Base-by-base conservation (phyloP, 805 yeast genomes). In the Metschnikowia colocasiae region DNA sequence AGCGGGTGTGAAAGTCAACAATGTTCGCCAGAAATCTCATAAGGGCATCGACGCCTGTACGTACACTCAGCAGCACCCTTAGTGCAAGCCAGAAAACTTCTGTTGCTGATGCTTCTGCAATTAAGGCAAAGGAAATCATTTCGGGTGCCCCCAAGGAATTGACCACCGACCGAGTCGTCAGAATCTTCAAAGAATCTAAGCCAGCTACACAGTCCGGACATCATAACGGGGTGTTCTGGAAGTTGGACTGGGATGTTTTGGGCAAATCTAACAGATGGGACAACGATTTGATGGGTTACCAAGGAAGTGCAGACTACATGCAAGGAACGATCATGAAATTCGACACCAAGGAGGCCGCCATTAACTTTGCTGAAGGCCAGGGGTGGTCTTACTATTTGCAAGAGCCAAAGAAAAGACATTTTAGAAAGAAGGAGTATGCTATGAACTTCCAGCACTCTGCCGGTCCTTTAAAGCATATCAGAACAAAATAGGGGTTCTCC, bases 261-360 rank as follows among this genome's bases (percentile, higher is more conserved):
- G 82, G 82, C 38, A 80, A 83, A 59, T 87, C 85, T 19, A 81
- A 87, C 72, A 74, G 94, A 63, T 87, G 95, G 95, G 96, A 87
- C 63, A 87, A 87, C 67, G 92, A 86, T 63, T 73, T 87, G 62
- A 87, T 87, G 67, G 96, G 96, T 22, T 87, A 86, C 73, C 91
- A 86, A 59, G 79, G 87, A 39, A 74, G 85, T 38, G 80, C 86
- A 31, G 96, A 87, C 64, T 83, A 81, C 68, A 83, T 88, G 85
- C 85, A 87, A 69, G 89, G 85, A 15, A 83, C 92, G 7, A 78
- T 78, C 61, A 67, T 87, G 74, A 81, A 82, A 63, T 87, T 87
- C 63, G 85, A 81, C 60, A 72, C 82, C 43, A 82, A 80, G 66
- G 92, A 87, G 40, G 79, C 87, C 34, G 96, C 96, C 30, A 72